Percentiles rank a stretch among this genome's conserved stretches.
phyloP scores from a whole-genome alignment of 192 early-diverging fungal genomes.

The Cladochytrium replicatum region DNA sequence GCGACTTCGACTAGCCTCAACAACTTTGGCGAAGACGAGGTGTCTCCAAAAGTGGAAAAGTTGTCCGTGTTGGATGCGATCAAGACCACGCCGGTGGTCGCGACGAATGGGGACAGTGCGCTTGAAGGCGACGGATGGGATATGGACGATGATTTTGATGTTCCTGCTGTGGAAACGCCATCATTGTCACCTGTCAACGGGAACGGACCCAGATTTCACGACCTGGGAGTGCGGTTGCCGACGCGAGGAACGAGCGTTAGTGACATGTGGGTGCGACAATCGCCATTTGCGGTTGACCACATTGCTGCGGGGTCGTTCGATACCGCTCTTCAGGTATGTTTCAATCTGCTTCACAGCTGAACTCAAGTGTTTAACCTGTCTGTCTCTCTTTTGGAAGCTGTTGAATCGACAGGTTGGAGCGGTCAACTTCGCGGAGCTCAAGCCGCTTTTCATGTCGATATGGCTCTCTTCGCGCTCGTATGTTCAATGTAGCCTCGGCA shows the following conservation, averaged over 20 bases:
- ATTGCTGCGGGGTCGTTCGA: constrained; percentile 93
- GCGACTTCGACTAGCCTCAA: too few relatives aligned
- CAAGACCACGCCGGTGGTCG: too few relatives aligned
- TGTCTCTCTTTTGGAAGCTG: constrained; percentile 57
- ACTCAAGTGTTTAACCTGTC: too few relatives aligned
- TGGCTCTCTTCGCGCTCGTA: constrained; percentile 65
- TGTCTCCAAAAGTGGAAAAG: too few relatives aligned
- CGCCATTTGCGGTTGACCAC: constrained; percentile 79
- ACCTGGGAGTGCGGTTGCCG: too few relatives aligned
- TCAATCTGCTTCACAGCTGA: too few relatives aligned
- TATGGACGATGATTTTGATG: constrained; percentile 68
- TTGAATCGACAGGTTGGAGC: constrained; percentile 85
- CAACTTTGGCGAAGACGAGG: too few relatives aligned
- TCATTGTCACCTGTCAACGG: constrained; percentile 49
- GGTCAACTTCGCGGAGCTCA: constrained; percentile 85
- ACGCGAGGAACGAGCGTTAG: constrained; percentile 60
- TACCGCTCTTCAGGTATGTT: constrained; percentile 90
- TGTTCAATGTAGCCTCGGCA: constrained; percentile 49
- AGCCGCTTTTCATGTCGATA: constrained; percentile 75
- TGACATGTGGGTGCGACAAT: constrained; percentile 76
- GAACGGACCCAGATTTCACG: constrained; percentile 41
- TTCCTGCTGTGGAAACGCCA: constrained; percentile 52
- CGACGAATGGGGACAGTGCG: too few relatives aligned
- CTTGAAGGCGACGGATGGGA: constrained; percentile 81
- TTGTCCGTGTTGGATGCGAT: too few relatives aligned